Evolutionary conservation across 441 rosid species (phyloP).

Genomic region (Pelargonium citronellum): DNA sequence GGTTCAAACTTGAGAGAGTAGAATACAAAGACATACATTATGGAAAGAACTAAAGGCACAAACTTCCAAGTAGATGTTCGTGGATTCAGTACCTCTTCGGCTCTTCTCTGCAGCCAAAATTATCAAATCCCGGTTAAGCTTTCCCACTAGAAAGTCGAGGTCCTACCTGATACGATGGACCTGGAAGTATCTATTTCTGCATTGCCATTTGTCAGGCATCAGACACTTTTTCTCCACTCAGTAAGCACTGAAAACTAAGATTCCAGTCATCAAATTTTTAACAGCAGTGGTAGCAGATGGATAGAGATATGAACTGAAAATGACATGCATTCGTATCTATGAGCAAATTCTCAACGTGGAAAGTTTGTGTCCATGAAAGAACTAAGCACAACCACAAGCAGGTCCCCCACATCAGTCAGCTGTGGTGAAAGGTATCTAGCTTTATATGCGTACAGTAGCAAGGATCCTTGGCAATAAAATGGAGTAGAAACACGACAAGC

Average conservation of each 20-base stretch:
- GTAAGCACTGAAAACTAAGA: conserved; percentile 15
- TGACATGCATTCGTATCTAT: no score
- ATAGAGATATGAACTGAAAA: no score
- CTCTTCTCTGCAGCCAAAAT: conserved; percentile 17
- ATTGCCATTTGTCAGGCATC: conserved; percentile 22
- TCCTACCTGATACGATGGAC: conserved; percentile 13
- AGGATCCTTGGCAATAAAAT: neutral
- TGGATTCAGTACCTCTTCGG: no score
- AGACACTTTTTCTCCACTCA: conserved; percentile 13
- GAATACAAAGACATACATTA: no score
- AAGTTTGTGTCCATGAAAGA: neutral
- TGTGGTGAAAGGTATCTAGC: neutral
- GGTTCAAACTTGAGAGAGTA: no score
- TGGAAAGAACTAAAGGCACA: no score
- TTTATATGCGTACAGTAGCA: neutral
- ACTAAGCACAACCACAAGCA: neutral
- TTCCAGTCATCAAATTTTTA: neutral
- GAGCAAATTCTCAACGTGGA: neutral
- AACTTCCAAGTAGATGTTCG: no score
- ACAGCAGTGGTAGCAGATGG: no score
- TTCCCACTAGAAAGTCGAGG: conserved; percentile 23
- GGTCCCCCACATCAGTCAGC: neutral
- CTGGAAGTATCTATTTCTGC: conserved; percentile 19
- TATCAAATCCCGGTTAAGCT: conserved; percentile 15
- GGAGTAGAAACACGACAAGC: neutral